Base-by-base conservation (phyloP, 371 early-diverging fungal species). In the Synchytrium microbalum region DNA sequence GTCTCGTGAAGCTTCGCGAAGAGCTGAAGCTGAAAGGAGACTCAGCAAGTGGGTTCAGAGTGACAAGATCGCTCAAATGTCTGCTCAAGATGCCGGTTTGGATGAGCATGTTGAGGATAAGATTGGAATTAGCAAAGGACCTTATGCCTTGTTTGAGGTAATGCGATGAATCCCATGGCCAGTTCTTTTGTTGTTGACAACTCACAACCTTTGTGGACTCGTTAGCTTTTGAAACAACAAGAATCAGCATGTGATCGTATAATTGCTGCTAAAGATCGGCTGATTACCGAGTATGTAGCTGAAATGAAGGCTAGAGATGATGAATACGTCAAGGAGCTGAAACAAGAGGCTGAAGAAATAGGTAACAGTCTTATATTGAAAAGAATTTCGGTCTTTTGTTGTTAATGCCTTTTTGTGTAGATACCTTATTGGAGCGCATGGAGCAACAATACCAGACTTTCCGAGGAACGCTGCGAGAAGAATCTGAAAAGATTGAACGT, bases 271-370 rank as follows among this genome's bases (percentile, higher is more conserved):
- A 79, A 79, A 53, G 73, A 77, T 60, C 69, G 67, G 57, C 65
- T 82, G 28, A 70, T 76, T 23, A 64, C 64, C 33, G 80, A 80
- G 65, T 82, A 79, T 64, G 62, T 70, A 3, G 63, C 68, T 2
- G 82, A 82, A 63, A 63, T 80, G 32, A 80, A 79, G 64, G 23
- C 66, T 27, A 77, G 79, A 52, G 82, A 82, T 60, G 80, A 80
- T 56, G 77, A 78, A 51, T 82, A 82, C 62, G 80, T 80, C 32
- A 75, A 78, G 58, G 82, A 82, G 62, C 63, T 82, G 33, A 79
- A 82, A 62, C 61, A 80, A 27, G 77, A 82, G 62, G 70, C 82
- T 8, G 80, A 80, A 59, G 82, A 82, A 51, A 76, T 82, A 29
- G 76, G 75, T 75, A 64, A 58, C 1, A n/a, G 8, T 62, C n/a